Base-by-base conservation (phyloP, 768 basidiomycete genomes). In the Inosperma sp. region DNA sequence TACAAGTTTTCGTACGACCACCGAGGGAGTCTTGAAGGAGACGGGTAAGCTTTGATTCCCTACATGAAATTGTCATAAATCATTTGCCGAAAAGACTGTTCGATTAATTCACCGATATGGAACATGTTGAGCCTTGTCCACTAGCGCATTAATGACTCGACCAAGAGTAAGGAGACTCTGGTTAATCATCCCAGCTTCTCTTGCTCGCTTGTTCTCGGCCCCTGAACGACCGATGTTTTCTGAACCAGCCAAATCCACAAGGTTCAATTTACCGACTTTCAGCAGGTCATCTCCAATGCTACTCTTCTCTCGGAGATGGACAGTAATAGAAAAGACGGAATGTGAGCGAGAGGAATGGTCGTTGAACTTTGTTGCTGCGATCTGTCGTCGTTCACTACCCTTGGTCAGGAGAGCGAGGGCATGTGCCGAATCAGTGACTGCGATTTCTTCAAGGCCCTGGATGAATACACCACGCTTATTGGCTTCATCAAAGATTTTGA, bases 171-270 rank as follows among this genome's bases (percentile, higher is more conserved):
- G 74, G 42, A 99, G 73, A 62, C 91, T 94, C 69, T 96, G 92
- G 62, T 98, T 99, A 66, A 99, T 98, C 88, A 94, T 96, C 9
- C 96, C 96, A 2, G 96, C 96, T 64, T 99, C 96, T 56, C 92
- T 78, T 10, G 96, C 96, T 51, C 94, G 74, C 65, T 90, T 93
- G 61, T 96, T 90, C 65, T 93, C 92, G 2, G 96, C 96, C 14
- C 96, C 96, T 0, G 88, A 92, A 19, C 95, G 77, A 8, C 93
- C 94, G 62, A 99, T 94, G 59, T 96, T 97, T 69, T 99, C 96
- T 2, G 93, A 94, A 6, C 96, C 96, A 26, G 96, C 96, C 49
- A 99, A 74, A 65, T 99, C 96, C 47, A 99, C 96, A 17, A 99
- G 80, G 66, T 98, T 97, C 36, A 99, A 78, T 66, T 98, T 98